A percentile compares a stretch with the other conserved stretches of the same genome.
These are phyloP conservation scores for Brassica rapa DNA, from an alignment of 345 rosid genomes.

Conservation along the genomic window DNA sequence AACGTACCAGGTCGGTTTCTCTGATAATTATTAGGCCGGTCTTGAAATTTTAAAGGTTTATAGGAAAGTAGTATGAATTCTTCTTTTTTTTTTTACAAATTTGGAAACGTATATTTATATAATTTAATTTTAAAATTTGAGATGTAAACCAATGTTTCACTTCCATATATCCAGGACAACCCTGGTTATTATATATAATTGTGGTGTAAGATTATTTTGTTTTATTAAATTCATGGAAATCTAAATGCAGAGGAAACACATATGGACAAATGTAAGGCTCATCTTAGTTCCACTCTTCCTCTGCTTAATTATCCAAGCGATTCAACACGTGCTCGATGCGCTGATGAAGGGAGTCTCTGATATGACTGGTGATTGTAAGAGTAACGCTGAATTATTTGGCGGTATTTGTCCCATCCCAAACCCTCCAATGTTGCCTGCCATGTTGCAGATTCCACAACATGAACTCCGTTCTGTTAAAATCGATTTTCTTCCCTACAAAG, in stretches of 20 bases:
- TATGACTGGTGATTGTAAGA: slow-evolving; percentile 5
- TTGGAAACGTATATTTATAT: too few relatives aligned
- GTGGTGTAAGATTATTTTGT: too few relatives aligned
- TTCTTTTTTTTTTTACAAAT: too few relatives aligned
- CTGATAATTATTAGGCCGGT: too few relatives aligned
- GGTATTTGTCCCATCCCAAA: slow-evolving; percentile 49
- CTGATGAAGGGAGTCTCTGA: slow-evolving; percentile 19
- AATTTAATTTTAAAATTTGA: too few relatives aligned
- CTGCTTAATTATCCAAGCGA: slow-evolving; percentile 54
- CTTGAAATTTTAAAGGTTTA: too few relatives aligned
- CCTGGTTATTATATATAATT: too few relatives aligned
- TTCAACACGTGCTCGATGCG: slow-evolving; percentile 53
- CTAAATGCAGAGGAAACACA: slow-evolving; percentile 68
- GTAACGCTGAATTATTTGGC: slow-evolving; percentile 34
- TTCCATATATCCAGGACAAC: too few relatives aligned
- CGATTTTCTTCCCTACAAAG: slow-evolving; percentile 41
- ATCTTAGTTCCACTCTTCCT: slow-evolving; percentile 68
- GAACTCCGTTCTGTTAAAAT: slow-evolving; percentile 65
- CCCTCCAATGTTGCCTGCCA: slow-evolving; percentile 74
- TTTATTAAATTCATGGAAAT: not conserved
- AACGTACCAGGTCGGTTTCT: slow-evolving; percentile 64
- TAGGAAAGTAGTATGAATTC: too few relatives aligned
- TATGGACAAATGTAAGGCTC: slow-evolving; percentile 64
- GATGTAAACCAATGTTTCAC: too few relatives aligned
- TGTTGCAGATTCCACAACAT: slow-evolving; percentile 67